Evolutionary conservation across 371 early-diverging fungal species (phyloP), one percentile per base, ranked within the genome.

Genomic region (Zychaea mexicana): DNA sequence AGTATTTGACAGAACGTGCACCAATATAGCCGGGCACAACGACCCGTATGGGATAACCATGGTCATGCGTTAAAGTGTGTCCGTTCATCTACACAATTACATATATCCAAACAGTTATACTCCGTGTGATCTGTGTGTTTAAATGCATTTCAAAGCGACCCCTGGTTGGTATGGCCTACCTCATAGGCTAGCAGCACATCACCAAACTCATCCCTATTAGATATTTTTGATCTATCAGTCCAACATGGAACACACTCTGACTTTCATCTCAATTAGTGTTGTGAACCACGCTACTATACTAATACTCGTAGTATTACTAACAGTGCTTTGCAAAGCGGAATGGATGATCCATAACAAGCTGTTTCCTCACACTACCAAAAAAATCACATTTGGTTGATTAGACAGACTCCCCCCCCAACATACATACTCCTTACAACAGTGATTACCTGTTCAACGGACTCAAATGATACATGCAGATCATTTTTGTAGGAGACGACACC

Each of bases 1-100:
- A 74, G 81, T 88, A 95, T 63, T 95, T 95, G 61, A 95, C 95
- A 52, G 86, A 87, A 12, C 96, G 85, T 0, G 93, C 96, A 12
- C 94, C 96, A 57, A 95, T 94, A 64, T 89, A 88, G 1, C 83
- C 62, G 17, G 95, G 95, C 0, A 95, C 93, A 8, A 96, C 88
- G 3, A 89, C 91, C 45, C 96, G 86, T 13, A 94, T 73, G 13
- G 96, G 96, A 59, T 80, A 89, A 1, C 96, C 96, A 64, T 92
- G 93, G 72, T 91, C 92, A 52, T 86, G 81, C 2, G 92, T 79
- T 46, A 96, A 68, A 17, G 88, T 81, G 55, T 82, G 71, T 26
- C 92, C 89, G 66, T 96, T 96, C 94, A 96, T 94, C 85, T 90
- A 12, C 31, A 15, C 24, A 28, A 47, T n/a, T n/a, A n/a, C n/a